Evolutionary conservation across 2,329 filamentous ascomycete species (phyloP), one percentile per base, ranked within the genome.

Genomic region (Albifimbria verrucaria): DNA sequence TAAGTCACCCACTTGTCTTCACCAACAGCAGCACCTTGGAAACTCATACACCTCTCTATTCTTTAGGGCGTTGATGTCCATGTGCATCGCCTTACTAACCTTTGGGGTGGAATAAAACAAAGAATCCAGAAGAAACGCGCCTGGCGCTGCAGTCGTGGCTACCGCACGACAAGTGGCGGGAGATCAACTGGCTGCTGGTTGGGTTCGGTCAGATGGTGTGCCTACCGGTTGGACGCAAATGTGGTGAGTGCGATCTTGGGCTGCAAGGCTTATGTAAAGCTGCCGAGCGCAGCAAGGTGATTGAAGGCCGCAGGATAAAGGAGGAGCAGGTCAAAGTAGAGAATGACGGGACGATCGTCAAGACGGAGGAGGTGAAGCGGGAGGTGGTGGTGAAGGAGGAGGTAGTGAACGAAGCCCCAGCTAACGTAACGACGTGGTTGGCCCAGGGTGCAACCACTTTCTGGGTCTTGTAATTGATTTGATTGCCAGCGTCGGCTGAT

Each of bases 71-170:
- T 97, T 48, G 92, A 97, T 68, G 92, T 96, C 5, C 92, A 97
- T 71, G 92, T 97, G 3, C 92, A 96, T 72, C 88, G 92, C 52
- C 95, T 97, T 71, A 93, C 91, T 49, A 96, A 96, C 72, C 77
- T 96, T 24, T 96, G 92, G 92, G 89, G 90, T 97, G 92, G 92
- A 84, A 95, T 68, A 84, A 83, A 68, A 93, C 88, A 2, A 86
- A 84, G 62, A 88, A 77, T 12, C 92, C 92, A 0, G 92, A 97
- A 74, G 88, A 90, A 67, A 96, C 92, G 25, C 79, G 92, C 43
- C 73, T 78, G 51, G 83, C 85, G 28, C 76, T 97, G 54, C 83
- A 97, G 74, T 78, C 78, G 17, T 97, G 92, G 92, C 75, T 97
- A 62, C 92, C 92, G 2, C 81, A 72, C 55, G 90, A 96, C 49